Percentiles rank a stretch among this genome's conserved stretches.
Evolutionary conservation across 441 rosid species (phyloP).

Genomic region (Erysimum cheiri): DNA sequence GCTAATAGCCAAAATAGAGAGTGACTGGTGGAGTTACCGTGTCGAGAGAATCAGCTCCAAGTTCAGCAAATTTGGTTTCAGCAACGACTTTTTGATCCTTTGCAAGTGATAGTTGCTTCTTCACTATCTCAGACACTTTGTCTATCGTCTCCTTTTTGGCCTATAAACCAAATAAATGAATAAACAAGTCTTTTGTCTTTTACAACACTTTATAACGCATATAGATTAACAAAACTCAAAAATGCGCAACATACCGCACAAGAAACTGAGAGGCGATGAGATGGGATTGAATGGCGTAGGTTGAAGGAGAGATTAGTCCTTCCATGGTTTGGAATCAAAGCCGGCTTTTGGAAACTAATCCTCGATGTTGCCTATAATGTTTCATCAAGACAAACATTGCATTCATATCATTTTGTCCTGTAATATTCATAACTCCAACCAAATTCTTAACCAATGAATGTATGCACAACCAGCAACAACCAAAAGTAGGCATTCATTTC

Average conservation of each 20-base stretch:
- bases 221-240: neutral
- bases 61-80: conserved; percentile 67
- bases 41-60: conserved; percentile 96
- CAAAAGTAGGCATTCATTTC: neutral
- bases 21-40: conserved; percentile 51
- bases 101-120: conserved; percentile 73
- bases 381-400: conserved; percentile 13
- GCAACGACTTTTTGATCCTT: conserved; percentile 56
- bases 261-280: conserved; percentile 53
- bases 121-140: conserved; percentile 78
- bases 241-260: conserved; percentile 50
- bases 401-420: conserved; percentile 17
- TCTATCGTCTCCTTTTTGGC: conserved; percentile 79
- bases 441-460: conserved; percentile 3
- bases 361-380: conserved; percentile 52
- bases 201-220: neutral
- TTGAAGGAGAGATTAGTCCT: conserved; percentile 63
- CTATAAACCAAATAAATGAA: conserved; percentile 47
- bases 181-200: neutral
- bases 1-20: neutral
- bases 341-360: conserved; percentile 49
- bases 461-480: neutral
- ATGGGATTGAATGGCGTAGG: conserved; percentile 46
- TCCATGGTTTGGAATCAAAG: conserved; percentile 49
- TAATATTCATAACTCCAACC: conserved; percentile 9